These are phyloP conservation scores for Kazachstania martiniae DNA, from an alignment of 805 yeast genomes.

Conservation along the genomic window DNA sequence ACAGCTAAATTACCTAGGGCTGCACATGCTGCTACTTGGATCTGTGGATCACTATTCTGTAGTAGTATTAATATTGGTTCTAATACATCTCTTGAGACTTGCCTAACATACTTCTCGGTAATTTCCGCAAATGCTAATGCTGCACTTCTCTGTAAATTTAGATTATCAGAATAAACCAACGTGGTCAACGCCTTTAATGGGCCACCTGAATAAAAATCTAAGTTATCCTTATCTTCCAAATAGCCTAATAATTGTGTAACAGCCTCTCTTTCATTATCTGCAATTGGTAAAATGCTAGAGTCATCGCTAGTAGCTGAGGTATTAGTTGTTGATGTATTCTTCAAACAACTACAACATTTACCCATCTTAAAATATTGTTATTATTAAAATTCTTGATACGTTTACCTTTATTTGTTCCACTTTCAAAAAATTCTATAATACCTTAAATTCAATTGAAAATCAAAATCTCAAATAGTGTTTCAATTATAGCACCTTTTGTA, in stretches of 20 bases:
- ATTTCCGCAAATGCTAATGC: slow-evolving; percentile 98
- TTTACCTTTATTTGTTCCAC: too few relatives aligned
- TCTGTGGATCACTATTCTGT: slow-evolving; percentile 84
- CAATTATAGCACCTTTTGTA: too few relatives aligned
- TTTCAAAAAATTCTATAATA: too few relatives aligned
- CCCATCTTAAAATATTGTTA: slow-evolving; percentile 34
- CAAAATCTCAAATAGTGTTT: too few relatives aligned
- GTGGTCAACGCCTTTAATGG: slow-evolving; percentile 85
- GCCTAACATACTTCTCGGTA: slow-evolving; percentile 89
- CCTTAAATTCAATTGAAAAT: too few relatives aligned
- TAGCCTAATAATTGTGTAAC: slow-evolving; percentile 82
- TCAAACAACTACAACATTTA: slow-evolving; percentile 39
- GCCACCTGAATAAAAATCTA: slow-evolving; percentile 79
- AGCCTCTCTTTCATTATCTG: slow-evolving; percentile 95
- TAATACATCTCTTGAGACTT: slow-evolving; percentile 81
- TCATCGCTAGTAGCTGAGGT: slow-evolving; percentile 26
- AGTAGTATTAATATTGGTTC: slow-evolving; percentile 86
- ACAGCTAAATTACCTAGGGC: slow-evolving; percentile 98
- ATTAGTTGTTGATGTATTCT: slow-evolving; percentile 9
- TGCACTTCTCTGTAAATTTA: slow-evolving; percentile 91
- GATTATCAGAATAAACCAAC: slow-evolving; percentile 86
- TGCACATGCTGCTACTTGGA: slow-evolving; percentile 97
- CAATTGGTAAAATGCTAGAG: slow-evolving; percentile 61
- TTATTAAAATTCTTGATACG: too few relatives aligned
- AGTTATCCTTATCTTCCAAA: slow-evolving; percentile 61